Conservation (phyloP, 2,329 filamentous ascomycete species). For the Lecanosticta acicola region DNA sequence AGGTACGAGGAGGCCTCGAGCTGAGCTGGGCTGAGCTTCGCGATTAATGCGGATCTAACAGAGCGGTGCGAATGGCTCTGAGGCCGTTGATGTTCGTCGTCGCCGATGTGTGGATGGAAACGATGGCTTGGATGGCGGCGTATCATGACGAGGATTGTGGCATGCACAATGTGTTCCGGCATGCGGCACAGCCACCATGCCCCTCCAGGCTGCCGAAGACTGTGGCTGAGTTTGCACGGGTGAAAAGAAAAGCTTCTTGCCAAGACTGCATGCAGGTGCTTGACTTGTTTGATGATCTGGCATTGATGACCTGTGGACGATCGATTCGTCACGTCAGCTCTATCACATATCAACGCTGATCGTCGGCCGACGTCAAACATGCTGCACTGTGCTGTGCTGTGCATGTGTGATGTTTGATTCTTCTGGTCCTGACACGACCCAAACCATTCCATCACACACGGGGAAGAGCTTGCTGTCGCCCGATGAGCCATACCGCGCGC, state of each 20-base stretch:
- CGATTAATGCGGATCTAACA: background rate
- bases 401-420: background rate
- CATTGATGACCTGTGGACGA: background rate
- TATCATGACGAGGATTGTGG: constrained; percentile 1
- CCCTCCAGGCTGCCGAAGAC: too few species aligned
- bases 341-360: too few species aligned
- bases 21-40: constrained; percentile 6
- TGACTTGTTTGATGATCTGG: constrained; percentile 3
- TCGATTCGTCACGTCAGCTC: background rate
- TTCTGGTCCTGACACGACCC: background rate
- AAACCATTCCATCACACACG: background rate
- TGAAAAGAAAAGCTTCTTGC: too few species aligned
- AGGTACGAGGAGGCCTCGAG: constrained; percentile 7
- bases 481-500: too few species aligned
- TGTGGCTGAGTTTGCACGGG: too few species aligned
- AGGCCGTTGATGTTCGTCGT: background rate
- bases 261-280: too few species aligned
- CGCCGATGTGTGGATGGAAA: background rate
- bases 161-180: too few species aligned
- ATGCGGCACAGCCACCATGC: background rate
- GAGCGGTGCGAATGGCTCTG: background rate
- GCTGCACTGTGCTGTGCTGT: background rate
- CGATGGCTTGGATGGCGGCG: background rate
- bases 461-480: too few species aligned
- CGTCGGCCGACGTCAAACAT: constrained; percentile 4